These are phyloP conservation scores for Mycena crocata DNA, from an alignment of 768 basidiomycete genomes.

Conservation along the genomic window DNA sequence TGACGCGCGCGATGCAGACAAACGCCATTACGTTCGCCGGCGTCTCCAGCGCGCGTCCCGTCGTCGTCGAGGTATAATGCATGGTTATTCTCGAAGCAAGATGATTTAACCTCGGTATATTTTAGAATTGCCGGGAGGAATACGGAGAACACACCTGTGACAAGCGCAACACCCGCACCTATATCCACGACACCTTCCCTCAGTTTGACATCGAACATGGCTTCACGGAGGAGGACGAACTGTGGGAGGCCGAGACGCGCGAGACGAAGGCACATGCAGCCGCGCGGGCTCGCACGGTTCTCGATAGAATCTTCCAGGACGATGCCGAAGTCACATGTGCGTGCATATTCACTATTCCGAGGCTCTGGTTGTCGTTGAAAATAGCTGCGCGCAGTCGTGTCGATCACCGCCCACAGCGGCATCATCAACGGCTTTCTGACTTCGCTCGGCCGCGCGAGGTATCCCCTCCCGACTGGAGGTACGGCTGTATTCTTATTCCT, in stretches of 20 bases:
- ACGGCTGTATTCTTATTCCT: slow-evolving; percentile 32
- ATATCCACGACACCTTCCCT: slow-evolving; percentile 63
- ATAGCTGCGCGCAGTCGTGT: slow-evolving; percentile 59
- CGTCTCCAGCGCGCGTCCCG: slow-evolving; percentile 44
- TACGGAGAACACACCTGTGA: slow-evolving; percentile 81
- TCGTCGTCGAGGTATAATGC: slow-evolving; percentile 66
- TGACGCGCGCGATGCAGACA: slow-evolving; percentile 71
- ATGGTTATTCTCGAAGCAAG: neutral
- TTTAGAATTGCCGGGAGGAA: slow-evolving; percentile 75
- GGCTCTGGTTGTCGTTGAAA: neutral
- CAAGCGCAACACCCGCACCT: slow-evolving; percentile 61
- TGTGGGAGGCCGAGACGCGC: slow-evolving; percentile 67
- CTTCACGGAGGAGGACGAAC: slow-evolving; percentile 71
- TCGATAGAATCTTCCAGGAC: slow-evolving; percentile 67
- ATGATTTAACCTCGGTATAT: neutral
- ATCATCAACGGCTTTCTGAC: slow-evolving; percentile 68
- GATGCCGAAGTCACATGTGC: slow-evolving; percentile 58
- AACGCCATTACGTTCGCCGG: slow-evolving; percentile 63
- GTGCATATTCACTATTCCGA: slow-evolving; percentile 36
- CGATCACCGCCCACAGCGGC: slow-evolving; percentile 75
- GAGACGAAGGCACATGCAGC: slow-evolving; percentile 63
- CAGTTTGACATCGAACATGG: slow-evolving; percentile 65
- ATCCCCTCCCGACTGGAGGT: slow-evolving; percentile 74
- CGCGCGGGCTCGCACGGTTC: slow-evolving; percentile 58
- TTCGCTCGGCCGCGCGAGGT: slow-evolving; percentile 57